A percentile compares a stretch with the other conserved stretches of the same genome.
phyloP scores from a whole-genome alignment of 345 rosid species.

The Raphanus raphanistrum region DNA sequence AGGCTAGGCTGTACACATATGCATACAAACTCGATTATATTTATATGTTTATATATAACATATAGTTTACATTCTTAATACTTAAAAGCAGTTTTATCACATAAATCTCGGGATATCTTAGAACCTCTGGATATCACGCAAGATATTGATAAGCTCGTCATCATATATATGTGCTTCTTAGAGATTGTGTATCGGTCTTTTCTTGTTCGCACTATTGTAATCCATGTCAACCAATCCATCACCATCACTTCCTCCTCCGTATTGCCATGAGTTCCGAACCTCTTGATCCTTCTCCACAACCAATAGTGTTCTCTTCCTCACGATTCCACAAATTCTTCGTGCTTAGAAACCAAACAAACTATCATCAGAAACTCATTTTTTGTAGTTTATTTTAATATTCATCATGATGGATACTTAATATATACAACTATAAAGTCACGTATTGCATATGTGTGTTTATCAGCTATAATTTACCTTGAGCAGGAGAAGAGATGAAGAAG shows the following conservation, averaged over 20 bases:
- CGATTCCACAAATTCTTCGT: conserved; percentile 12
- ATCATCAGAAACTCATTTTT: neutral
- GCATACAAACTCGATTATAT: conserved; percentile 11
- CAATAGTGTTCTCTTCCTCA: conserved; percentile 15
- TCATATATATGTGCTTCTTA: neutral
- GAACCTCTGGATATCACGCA: conserved; percentile 33
- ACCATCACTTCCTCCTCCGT: conserved; percentile 30
- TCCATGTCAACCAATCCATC: conserved; percentile 43
- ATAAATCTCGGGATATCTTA: conserved; percentile 38
- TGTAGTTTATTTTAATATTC: neutral
- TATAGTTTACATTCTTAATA: conserved; percentile 22
- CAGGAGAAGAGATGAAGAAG: conserved; percentile 24
- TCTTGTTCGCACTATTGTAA: conserved; percentile 40
- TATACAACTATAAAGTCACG: neutral
- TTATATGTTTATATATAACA: neutral
- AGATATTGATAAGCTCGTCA: conserved; percentile 17
- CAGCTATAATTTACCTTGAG: conserved; percentile 31
- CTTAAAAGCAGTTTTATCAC: neutral
- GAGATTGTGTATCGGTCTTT: conserved; percentile 40
- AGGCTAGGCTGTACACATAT: neutral
- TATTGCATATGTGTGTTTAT: neutral
- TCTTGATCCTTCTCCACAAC: conserved; percentile 31
- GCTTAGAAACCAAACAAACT: neutral
- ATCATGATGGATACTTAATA: neutral
- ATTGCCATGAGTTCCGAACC: conserved; percentile 10